These are phyloP conservation scores for Thielaviopsis euricoi DNA, from an alignment of 2,329 filamentous ascomycete species.

Conservation along the genomic window DNA sequence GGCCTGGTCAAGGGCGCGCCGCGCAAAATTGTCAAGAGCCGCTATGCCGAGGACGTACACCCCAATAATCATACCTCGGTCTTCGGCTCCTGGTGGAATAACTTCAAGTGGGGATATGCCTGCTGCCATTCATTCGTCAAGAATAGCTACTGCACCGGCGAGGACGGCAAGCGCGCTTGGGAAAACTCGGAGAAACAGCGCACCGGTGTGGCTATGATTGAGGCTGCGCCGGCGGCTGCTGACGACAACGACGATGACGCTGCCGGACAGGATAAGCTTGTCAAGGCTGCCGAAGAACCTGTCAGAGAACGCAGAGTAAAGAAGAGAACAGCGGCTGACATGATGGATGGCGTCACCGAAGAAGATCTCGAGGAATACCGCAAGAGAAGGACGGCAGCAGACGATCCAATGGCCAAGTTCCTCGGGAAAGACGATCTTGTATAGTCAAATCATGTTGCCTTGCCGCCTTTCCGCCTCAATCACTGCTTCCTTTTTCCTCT, in stretches of 20 bases:
- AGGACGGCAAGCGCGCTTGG: conserved; percentile 67
- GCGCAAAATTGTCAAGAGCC: conserved; percentile 63
- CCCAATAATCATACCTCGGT: conserved; percentile 84
- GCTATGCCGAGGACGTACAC: conserved; percentile 77
- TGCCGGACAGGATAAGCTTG: conserved; percentile 14
- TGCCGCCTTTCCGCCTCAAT: neutral
- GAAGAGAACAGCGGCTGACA: conserved; percentile 64
- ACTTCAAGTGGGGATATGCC: conserved; percentile 89
- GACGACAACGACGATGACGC: conserved; percentile 16
- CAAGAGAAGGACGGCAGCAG: conserved; percentile 51
- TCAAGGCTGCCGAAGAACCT: conserved; percentile 18
- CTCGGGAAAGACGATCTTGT: conserved; percentile 56
- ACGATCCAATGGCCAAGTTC: conserved; percentile 78
- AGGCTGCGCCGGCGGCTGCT: conserved; percentile 15
- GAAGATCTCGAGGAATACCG: conserved; percentile 78
- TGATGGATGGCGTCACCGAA: conserved; percentile 62
- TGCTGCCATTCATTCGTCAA: conserved; percentile 90
- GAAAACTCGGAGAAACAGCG: conserved; percentile 53
- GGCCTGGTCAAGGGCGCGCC: conserved; percentile 80
- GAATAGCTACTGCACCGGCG: conserved; percentile 95
- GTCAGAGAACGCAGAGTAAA: conserved; percentile 16
- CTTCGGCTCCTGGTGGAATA: conserved; percentile 95
- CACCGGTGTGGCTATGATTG: conserved; percentile 28
- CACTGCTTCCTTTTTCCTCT: neutral
- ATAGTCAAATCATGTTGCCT: neutral